Conservation (phyloP, 192 early-diverging fungal genomes). For the Coemansia sp. region DNA sequence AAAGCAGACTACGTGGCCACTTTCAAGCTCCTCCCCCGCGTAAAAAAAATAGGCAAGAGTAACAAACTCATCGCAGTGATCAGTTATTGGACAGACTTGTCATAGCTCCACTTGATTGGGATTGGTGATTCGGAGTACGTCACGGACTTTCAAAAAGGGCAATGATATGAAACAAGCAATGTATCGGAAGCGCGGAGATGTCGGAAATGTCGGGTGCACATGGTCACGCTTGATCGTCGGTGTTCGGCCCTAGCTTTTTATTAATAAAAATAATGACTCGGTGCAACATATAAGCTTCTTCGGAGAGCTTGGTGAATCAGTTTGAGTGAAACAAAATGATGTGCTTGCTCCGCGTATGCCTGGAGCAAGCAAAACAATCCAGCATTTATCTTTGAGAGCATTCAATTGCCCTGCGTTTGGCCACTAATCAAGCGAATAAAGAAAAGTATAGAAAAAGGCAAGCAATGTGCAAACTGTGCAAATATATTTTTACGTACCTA, state of each 20-base stretch:
- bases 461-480: background rate
- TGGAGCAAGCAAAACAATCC: background rate
- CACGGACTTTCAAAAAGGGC: background rate
- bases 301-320: no score
- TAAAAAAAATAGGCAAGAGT: no score
- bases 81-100: background rate
- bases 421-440: background rate
- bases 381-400: background rate
- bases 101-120: no score
- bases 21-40: no score
- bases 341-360: no score
- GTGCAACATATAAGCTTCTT: no score
- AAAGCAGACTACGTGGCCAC: background rate
- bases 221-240: background rate
- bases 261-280: background rate
- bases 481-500: no score
- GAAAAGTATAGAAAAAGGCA: background rate
- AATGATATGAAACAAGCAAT: background rate
- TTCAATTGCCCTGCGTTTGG: background rate
- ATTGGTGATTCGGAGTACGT: background rate
- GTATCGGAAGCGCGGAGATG: background rate
- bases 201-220: background rate
- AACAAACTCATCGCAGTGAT: background rate
- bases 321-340: background rate
- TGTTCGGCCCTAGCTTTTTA: background rate